These are phyloP conservation scores for Ulmus americana DNA, from an alignment of 331 rosid species.

Conservation along the genomic window DNA sequence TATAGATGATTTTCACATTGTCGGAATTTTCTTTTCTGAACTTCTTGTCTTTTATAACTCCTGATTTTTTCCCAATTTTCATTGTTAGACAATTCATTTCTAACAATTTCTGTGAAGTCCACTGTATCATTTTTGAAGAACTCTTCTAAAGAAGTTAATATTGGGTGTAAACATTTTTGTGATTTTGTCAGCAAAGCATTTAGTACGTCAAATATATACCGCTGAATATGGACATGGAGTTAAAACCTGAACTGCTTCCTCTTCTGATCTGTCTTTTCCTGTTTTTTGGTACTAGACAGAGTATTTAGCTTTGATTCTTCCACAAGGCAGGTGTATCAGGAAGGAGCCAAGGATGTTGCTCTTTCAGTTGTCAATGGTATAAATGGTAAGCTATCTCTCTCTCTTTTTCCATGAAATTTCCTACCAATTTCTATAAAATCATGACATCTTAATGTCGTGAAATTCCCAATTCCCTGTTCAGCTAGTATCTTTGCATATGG, in stretches of 20 bases:
- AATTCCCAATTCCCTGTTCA: constrained; percentile 29
- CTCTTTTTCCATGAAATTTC: constrained; percentile 14
- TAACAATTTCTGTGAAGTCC: not conserved
- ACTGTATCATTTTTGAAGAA: constrained; percentile 7
- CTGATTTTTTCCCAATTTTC: not conserved
- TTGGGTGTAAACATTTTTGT: not conserved
- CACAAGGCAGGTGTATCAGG: constrained; percentile 75
- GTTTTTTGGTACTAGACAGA: constrained; percentile 46
- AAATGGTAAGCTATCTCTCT: constrained; percentile 48
- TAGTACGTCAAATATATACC: not conserved
- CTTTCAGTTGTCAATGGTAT: constrained; percentile 80
- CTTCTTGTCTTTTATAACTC: not conserved
- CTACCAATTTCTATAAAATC: not conserved
- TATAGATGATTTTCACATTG: not conserved
- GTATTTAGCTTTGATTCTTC: constrained; percentile 66
- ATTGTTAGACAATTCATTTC: not conserved
- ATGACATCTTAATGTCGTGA: constrained; percentile 8
- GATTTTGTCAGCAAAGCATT: constrained; percentile 16
- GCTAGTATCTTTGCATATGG: constrained; percentile 95
- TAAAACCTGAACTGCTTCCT: constrained; percentile 21
- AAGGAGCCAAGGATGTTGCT: constrained; percentile 74
- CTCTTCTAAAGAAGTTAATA: constrained; percentile 10
- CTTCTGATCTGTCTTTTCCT: constrained; percentile 25
- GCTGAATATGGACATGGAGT: not conserved
- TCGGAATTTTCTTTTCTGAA: not conserved